phyloP scores from a whole-genome alignment of 1,139 yeast species.

The Sugiyamaella japonica region DNA sequence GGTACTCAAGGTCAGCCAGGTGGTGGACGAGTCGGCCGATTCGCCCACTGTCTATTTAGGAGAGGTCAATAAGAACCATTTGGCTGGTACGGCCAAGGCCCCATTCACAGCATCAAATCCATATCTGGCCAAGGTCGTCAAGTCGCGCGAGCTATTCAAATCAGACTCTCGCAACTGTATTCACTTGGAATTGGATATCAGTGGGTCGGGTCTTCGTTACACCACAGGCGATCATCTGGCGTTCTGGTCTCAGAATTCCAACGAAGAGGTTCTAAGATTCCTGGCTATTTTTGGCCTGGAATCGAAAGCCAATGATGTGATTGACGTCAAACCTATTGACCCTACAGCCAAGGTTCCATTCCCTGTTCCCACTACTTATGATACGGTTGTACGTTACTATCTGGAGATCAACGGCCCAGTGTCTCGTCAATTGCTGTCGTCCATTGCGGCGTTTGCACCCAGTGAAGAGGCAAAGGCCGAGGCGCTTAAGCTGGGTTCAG shows the following conservation, averaged over 20 bases:
- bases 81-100: constrained; percentile 54
- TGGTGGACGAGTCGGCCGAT: constrained; percentile 38
- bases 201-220: constrained; percentile 73
- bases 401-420: constrained; percentile 91
- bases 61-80: constrained; percentile 74
- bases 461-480: constrained; percentile 55
- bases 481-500: constrained; percentile 58
- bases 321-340: constrained; percentile 71
- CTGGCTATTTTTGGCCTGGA: constrained; percentile 61
- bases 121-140: constrained; percentile 65
- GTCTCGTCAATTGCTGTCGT: constrained; percentile 79
- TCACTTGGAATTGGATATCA: constrained; percentile 84
- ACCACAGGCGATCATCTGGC: constrained; percentile 97
- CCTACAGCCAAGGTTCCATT: constrained; percentile 74
- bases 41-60: constrained; percentile 67
- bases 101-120: constrained; percentile 89
- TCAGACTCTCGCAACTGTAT: constrained; percentile 73
- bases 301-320: constrained; percentile 54
- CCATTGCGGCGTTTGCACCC: constrained; percentile 86
- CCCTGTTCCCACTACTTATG: constrained; percentile 90
- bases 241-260: constrained; percentile 87
- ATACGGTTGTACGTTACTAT: constrained; percentile 80
- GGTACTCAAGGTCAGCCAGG: constrained; percentile 50
- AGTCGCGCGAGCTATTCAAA: constrained; percentile 69
- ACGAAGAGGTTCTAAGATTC: constrained; percentile 68